Base-by-base conservation (phyloP, 495 filamentous ascomycete species). In the Penicillium angulare region DNA sequence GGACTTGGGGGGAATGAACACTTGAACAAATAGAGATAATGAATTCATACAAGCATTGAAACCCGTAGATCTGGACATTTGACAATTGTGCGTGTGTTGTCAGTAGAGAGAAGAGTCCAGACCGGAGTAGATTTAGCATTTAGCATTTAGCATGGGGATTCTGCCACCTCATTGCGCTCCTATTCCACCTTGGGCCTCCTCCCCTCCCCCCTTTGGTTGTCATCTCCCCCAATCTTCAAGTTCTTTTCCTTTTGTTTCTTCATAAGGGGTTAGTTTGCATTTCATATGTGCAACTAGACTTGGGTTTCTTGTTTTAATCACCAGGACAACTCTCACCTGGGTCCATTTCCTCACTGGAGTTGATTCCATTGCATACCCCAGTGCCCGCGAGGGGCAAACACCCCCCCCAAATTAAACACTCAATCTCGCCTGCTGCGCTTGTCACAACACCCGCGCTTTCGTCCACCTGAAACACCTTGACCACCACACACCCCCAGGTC, bases 391-490 rank as follows among this genome's bases (percentile, higher is more conserved):
- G 60, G 62, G 62, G 59, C 60, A 65, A 46, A 42, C 35, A 35
- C 46, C 32, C 43, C 47, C 45, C 24, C 36, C 33, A 38, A 21
- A 32, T 31, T 18, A 27, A 38, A 20, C 34, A 38, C n/a, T n/a
- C n/a, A 38, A 17, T 26, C 47, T 60, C 53, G 51, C 42, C 50
- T 51, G 53, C 49, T 51, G 49, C 57, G 57, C 55, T 61, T 59
- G 49, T 54, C 47, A 49, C 48, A 58, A 60, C 58, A 59, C 47
- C 56, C 56, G 59, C 62, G 62, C 48, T 43, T 54, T 32, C 16
- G 41, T 59, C 39, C 61, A 60, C 46, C 50, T 67, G 64, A 67
- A 67, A 67, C 56, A 26, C 23, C n/a, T n/a, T n/a, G n/a, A n/a
- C n/a, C n/a, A n/a, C n/a, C n/a, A 31, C 47, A 16, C 43, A 16